These are phyloP conservation scores for Pseudotsuga menziesii DNA, from an alignment of 75 land plant genomes.

Conservation along the genomic window DNA sequence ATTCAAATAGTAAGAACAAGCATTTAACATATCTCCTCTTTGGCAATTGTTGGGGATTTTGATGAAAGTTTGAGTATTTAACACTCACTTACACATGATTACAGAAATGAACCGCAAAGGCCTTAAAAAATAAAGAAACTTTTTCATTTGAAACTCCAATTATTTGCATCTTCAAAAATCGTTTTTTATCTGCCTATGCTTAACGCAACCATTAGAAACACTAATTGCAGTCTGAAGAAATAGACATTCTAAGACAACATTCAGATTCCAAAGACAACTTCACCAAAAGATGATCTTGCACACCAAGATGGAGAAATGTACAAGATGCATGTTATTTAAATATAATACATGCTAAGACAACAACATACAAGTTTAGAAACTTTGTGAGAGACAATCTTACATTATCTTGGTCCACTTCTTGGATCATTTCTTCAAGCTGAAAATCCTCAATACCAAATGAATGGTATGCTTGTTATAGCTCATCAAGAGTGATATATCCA, in stretches of 20 bases:
- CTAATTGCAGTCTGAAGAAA: neutral
- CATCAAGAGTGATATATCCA: slow-evolving; percentile 71
- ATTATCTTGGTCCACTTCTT: slow-evolving; percentile 70
- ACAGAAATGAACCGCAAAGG: neutral
- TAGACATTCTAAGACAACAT: neutral
- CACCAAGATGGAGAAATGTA: neutral
- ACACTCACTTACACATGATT: neutral
- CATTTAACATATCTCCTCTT: neutral
- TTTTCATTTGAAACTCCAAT: neutral
- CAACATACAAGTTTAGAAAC: neutral
- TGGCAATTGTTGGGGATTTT: neutral
- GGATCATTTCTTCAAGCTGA: slow-evolving; percentile 56
- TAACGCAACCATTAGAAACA: neutral
- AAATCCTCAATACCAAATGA: slow-evolving; percentile 51
- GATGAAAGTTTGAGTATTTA: neutral
- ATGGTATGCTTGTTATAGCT: slow-evolving; percentile 60
- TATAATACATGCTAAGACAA: neutral
- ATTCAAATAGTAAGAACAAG: too few relatives aligned
- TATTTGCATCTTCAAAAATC: neutral
- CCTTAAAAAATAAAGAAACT: neutral
- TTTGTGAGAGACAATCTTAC: slow-evolving; percentile 18
- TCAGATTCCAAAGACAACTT: neutral
- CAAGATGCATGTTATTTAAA: neutral
- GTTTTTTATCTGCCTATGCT: too few relatives aligned
- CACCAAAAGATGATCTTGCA: neutral